phyloP scores from a whole-genome alignment of 2,329 filamentous ascomycete genomes.

The Phoma sp. region DNA sequence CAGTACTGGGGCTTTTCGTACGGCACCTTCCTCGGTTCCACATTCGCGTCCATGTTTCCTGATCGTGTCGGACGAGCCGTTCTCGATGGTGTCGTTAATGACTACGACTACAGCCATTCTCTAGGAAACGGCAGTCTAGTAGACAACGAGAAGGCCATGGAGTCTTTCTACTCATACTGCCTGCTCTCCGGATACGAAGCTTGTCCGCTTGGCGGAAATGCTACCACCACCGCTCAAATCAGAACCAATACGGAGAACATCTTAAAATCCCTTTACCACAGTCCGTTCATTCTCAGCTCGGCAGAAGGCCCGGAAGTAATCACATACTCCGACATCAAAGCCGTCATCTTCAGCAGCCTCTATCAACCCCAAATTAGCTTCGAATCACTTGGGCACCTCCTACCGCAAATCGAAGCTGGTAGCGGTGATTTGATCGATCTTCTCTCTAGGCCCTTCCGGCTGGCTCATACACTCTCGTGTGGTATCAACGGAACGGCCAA shows the following conservation, averaged over 20 bases:
- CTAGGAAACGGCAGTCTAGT: conserved; percentile 51
- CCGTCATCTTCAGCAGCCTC: conserved; percentile 45
- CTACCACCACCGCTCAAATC: conserved; percentile 45
- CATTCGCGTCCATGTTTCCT: conserved; percentile 50
- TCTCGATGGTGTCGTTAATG: conserved; percentile 57
- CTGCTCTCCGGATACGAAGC: conserved; percentile 48
- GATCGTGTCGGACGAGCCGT: conserved; percentile 45
- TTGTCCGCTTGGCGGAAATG: conserved; percentile 51
- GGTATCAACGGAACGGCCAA: conserved; percentile 29
- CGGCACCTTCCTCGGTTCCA: conserved; percentile 53
- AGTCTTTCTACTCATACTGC: conserved; percentile 56
- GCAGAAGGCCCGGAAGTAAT: conserved; percentile 42
- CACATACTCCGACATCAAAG: conserved; percentile 51
- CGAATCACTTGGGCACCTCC: conserved; percentile 42
- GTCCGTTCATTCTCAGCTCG: conserved; percentile 49
- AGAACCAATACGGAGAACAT: conserved; percentile 43
- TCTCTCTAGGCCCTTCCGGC: conserved; percentile 24
- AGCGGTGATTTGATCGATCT: conserved; percentile 27
- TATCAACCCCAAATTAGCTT: conserved; percentile 49
- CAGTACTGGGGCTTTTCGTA: conserved; percentile 59
- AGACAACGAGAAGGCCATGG: conserved; percentile 55
- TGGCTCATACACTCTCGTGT: conserved; percentile 38
- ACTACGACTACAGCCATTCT: conserved; percentile 44
- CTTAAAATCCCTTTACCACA: conserved; percentile 49
- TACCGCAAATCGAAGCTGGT: conserved; percentile 44